Base-by-base conservation (phyloP, 2,329 filamentous ascomycete genomes). In the Fusarium sp. region DNA sequence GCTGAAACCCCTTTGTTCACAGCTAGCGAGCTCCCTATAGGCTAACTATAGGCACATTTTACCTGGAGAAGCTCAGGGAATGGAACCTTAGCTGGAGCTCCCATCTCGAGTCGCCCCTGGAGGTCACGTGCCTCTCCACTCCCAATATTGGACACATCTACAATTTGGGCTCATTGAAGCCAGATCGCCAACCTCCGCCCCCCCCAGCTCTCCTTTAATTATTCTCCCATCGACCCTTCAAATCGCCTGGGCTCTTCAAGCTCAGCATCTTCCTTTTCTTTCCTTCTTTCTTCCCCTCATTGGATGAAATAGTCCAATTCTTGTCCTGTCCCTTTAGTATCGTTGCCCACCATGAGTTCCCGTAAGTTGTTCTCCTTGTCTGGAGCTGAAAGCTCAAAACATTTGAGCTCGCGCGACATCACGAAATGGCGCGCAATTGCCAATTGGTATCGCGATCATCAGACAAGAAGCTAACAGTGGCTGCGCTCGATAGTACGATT, bases 401-500 rank as follows among this genome's bases (percentile, higher is more conserved):
- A 60, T 61, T 63, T 47, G 61, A 75, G 66, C 70, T 76, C 70
- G 66, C 73, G 45, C 70, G 66, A 72, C 52, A 55, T 62, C 52
- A 66, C 59, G 54, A 44, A 47, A 61, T 59, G 66, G 65, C 70
- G 77, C 74, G 71, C 80, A 77, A 80, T 80, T 81, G 80, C 66
- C 60, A 54, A 63, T 54, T 52, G 61, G 14, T 17, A 48, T 63
- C 60, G 61, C 56, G 38, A 62, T 31, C 47, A 61, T 57, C 66
- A 57, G 75, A 67, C 62, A 22, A 61, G 39, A 67, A 56, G 68
- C 82, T 83, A 66, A 83, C 76, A 26, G 66, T 63, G 51, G 65
- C 52, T 70, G 69, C 55, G 54, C 61, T 44, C 38, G 65, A 63
- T 81, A 98, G 96, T 99, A 87, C 95, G 96, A 85, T 99, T 99